Percentiles rank a stretch among this genome's conserved stretches.
These are phyloP conservation scores for Leccinum longicurvipes DNA, from an alignment of 768 basidiomycete species.

Conservation along the genomic window DNA sequence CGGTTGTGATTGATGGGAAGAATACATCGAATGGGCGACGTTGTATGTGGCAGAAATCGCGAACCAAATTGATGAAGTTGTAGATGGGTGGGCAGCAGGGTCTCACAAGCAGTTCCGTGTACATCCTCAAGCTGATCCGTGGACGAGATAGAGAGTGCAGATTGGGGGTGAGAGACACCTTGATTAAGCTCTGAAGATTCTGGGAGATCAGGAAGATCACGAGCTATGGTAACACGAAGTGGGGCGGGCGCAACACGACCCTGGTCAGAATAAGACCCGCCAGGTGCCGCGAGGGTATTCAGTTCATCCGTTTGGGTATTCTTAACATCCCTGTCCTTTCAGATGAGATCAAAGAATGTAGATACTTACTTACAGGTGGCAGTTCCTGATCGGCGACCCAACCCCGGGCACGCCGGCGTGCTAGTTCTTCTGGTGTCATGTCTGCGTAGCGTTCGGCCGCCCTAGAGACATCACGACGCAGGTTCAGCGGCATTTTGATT, in stretches of 20 bases:
- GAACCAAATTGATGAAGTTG: slow-evolving; percentile 79
- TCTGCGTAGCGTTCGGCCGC: slow-evolving; percentile 82
- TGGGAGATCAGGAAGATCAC: slow-evolving; percentile 29
- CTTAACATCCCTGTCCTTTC: slow-evolving; percentile 7
- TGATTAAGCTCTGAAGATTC: slow-evolving; percentile 5
- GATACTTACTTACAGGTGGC: slow-evolving; percentile 12
- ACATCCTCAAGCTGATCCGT: slow-evolving; percentile 34
- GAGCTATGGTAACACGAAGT: slow-evolving; percentile 47
- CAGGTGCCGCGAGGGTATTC: slow-evolving; percentile 1
- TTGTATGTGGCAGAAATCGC: slow-evolving; percentile 79
- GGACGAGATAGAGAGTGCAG: slow-evolving; percentile 12
- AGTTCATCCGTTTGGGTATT: slow-evolving; percentile 11
- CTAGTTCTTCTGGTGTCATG: slow-evolving; percentile 54
- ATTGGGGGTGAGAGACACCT: slow-evolving; percentile 4
- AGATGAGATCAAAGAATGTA: slow-evolving; percentile 1
- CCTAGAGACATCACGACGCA: slow-evolving; percentile 36
- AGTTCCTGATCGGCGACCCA: slow-evolving; percentile 54
- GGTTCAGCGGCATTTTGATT: not conserved
- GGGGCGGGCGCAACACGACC: slow-evolving; percentile 10
- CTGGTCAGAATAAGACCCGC: slow-evolving; percentile 8
- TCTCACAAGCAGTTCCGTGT: slow-evolving; percentile 44
- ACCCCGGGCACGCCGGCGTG: slow-evolving; percentile 58
- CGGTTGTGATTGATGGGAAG: slow-evolving; percentile 65
- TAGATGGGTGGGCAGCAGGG: slow-evolving; percentile 59
- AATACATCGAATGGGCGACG: slow-evolving; percentile 68